Evolutionary conservation across 805 yeast species (phyloP).

Genomic region (Zygoascus biomembranicola): DNA sequence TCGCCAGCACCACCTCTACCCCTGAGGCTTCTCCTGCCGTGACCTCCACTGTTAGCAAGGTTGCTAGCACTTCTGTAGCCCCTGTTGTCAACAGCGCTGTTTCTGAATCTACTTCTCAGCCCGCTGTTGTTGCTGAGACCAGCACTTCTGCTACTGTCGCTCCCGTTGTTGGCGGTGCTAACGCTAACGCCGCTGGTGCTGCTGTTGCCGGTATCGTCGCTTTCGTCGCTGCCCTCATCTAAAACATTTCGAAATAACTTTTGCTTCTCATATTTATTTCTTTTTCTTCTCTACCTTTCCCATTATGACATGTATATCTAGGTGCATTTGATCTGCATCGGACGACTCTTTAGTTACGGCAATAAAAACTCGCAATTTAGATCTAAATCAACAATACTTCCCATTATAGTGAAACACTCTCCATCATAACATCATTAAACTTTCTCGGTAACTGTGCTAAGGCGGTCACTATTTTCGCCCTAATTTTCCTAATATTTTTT

Average conservation of each 20-base stretch:
- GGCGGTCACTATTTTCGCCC: not conserved
- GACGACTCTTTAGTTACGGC: not conserved
- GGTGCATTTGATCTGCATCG: not conserved
- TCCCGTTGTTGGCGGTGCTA: slow-evolving; percentile 30
- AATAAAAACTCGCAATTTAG: not conserved
- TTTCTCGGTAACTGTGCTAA: not conserved
- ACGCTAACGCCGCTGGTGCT: slow-evolving; percentile 20
- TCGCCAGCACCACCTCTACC: slow-evolving; percentile 29
- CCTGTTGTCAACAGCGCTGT: slow-evolving; percentile 19
- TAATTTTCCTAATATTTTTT: too few species aligned
- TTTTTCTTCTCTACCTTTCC: not conserved
- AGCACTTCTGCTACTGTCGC: slow-evolving; percentile 19
- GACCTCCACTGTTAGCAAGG: too few species aligned
- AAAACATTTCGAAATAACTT: not conserved
- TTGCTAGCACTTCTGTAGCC: slow-evolving; percentile 7
- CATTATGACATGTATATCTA: not conserved
- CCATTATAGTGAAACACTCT: too few species aligned
- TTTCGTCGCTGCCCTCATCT: not conserved
- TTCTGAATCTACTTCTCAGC: slow-evolving; percentile 5
- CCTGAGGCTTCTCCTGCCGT: slow-evolving; percentile 6
- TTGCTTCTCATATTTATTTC: not conserved
- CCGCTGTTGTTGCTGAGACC: slow-evolving; percentile 30
- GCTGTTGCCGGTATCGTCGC: slow-evolving; percentile 48
- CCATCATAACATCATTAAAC: not conserved
- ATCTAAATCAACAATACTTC: not conserved